These are phyloP conservation scores for Xylaria multiplex DNA, from an alignment of 2,329 filamentous ascomycete genomes.

Conservation along the genomic window DNA sequence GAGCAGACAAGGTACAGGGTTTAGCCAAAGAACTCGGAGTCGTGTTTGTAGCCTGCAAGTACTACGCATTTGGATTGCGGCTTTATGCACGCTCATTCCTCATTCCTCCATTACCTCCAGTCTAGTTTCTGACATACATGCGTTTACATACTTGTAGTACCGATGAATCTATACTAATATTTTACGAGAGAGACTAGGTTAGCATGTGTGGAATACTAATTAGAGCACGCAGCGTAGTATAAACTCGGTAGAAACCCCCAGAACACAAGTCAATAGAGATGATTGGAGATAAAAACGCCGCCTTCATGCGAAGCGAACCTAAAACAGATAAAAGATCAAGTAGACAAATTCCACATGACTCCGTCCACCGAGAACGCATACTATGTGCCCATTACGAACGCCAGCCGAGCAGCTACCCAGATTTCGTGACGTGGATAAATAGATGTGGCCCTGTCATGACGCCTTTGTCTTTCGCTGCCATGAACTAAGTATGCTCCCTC, in stretches of 20 bases:
- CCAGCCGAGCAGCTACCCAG: constrained; percentile 15
- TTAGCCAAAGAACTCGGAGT: background rate
- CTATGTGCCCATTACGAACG: constrained; percentile 18
- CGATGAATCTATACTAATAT: background rate
- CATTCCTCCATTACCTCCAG: constrained; percentile 2
- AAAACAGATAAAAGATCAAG: constrained; percentile 15
- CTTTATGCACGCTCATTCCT: constrained; percentile 23
- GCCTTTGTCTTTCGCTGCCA: constrained; percentile 18
- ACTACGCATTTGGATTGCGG: constrained; percentile 20
- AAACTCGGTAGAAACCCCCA: background rate
- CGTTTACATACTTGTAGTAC: no score
- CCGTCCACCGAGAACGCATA: constrained; percentile 19
- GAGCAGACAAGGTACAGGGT: constrained; percentile 3
- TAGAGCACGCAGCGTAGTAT: background rate
- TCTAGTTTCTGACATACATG: background rate
- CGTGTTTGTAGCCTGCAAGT: no score
- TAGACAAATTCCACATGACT: constrained; percentile 11
- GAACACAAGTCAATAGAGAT: constrained; percentile 15
- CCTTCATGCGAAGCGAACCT: constrained; percentile 27
- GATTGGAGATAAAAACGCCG: constrained; percentile 33
- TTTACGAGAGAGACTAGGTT: background rate
- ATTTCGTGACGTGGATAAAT: constrained; percentile 16
- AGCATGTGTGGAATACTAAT: background rate
- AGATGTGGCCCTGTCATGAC: constrained; percentile 19
- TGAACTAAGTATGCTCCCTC: constrained; percentile 23